These are phyloP conservation scores for Coprinopsis strossmayeri DNA, from an alignment of 768 basidiomycete genomes.

Conservation along the genomic window DNA sequence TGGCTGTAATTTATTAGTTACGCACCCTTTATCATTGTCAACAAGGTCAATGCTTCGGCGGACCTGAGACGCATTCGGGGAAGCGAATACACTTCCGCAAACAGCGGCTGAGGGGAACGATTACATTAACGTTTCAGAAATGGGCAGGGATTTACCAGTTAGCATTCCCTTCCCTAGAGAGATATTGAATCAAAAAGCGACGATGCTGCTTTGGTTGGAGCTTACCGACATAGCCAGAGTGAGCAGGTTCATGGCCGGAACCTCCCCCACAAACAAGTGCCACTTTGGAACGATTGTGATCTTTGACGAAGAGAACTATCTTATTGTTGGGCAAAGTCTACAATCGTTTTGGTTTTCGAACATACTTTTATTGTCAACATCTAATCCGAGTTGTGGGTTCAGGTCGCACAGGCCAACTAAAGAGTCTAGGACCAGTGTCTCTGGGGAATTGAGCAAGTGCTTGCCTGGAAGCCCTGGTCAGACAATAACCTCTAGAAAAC, in stretches of 20 bases:
- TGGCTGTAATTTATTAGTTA: constrained; percentile 1
- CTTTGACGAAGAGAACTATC: constrained; percentile 58
- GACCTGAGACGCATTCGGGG: constrained; percentile 83
- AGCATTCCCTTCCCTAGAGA: constrained; percentile 67
- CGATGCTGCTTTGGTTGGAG: constrained; percentile 3
- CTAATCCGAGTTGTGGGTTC: constrained; percentile 69
- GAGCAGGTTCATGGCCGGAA: constrained; percentile 87
- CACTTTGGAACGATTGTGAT: constrained; percentile 59
- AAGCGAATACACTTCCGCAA: constrained; percentile 86
- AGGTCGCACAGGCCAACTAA: constrained; percentile 64
- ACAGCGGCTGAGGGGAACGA: constrained; percentile 48
- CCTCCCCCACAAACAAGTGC: constrained; percentile 81
- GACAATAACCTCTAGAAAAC: background rate
- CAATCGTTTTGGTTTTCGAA: too few species aligned
- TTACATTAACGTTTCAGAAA: background rate
- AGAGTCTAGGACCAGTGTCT: constrained; percentile 70
- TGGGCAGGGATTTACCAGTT: constrained; percentile 38
- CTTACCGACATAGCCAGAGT: constrained; percentile 84
- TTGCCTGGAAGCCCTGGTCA: constrained; percentile 33
- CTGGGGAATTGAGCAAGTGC: constrained; percentile 72
- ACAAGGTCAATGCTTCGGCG: constrained; percentile 73
- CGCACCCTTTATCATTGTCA: constrained; percentile 65
- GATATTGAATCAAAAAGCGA: background rate
- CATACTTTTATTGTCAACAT: constrained; percentile 65
- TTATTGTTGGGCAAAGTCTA: too few species aligned